Evolutionary conservation across 805 yeast species (phyloP), one percentile per base, ranked within the genome.

Genomic region (Barnettozyma pratensis): DNA sequence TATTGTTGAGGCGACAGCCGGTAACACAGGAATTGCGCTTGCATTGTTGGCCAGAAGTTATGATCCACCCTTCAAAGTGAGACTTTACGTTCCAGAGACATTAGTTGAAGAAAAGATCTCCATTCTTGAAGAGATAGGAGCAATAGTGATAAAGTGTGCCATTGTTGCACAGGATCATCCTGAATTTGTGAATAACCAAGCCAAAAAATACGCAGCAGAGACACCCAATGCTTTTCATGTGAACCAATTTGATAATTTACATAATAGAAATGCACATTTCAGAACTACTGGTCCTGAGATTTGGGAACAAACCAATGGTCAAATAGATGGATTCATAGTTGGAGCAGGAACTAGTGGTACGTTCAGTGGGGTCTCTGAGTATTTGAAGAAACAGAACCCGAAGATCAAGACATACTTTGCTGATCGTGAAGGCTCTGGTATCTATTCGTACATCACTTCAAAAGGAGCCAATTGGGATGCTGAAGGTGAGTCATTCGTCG

Each of bases 321-420:
- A 65, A 5, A 53, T 87, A 4, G 87, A 83, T 61, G 80, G 73
- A 41, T 86, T 87, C 61, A 76, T 86, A 26, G 74, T 82, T 5
- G 91, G 92, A 0, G 82, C 90, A 6, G 96, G 96, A 3, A 87
- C 96, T 0, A 95, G 86, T 42, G 96, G 96, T 52, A 87, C 96
- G 5, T 82, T 87, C 39, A 68, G 85, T 25, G 96, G 96, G 40
- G 83, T 83, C 39, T 74, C 89, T 3, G 68, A 70, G 49, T 87
- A 69, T 62, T 72, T 87, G 54, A 84, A 78, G 58, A 81, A 75
- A 55, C 55, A 65, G 38, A 55, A 68, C 37, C 64, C 73, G 0
- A 40, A 59, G 0, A 58, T 81, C 1, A 67, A 65, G 41, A 71
- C 81, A 3, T 70, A 83, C 14, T 67, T 87, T 35, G 90, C 95